A percentile compares a stretch with the other conserved stretches of the same genome.
Conservation (phyloP, 2,329 filamentous ascomycete species). For the Pseudogymnoascus verrucosus region DNA sequence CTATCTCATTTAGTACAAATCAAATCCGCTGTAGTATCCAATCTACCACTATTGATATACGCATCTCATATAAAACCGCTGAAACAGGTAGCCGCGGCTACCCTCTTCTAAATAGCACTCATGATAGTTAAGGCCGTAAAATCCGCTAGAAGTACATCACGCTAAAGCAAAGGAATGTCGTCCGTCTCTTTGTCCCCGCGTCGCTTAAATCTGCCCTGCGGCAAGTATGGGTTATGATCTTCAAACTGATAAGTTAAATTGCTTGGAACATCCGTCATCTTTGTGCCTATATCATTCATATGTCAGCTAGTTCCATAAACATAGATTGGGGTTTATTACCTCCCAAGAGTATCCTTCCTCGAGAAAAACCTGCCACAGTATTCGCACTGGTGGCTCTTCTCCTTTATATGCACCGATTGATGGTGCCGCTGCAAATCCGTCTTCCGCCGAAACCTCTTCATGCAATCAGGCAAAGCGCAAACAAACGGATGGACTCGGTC, state of each 20-base stretch:
- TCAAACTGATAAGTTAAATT: conserved; percentile 35
- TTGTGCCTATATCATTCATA: conserved; percentile 50
- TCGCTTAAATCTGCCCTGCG: neutral
- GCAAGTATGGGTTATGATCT: neutral
- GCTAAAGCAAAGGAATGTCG: neutral
- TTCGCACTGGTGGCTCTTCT: conserved; percentile 60
- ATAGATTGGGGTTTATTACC: conserved; percentile 41
- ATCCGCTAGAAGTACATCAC: neutral
- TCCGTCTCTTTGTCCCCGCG: neutral
- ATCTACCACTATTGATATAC: neutral
- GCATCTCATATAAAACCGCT: neutral
- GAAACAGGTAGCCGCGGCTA: neutral
- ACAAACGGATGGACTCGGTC: conserved; percentile 61
- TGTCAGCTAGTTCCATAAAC: conserved; percentile 10
- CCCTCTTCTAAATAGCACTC: neutral
- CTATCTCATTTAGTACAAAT: neutral
- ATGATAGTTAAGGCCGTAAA: neutral
- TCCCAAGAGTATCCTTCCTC: conserved; percentile 72
- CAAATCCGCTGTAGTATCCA: neutral
- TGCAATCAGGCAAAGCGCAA: conserved; percentile 58
- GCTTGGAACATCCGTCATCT: conserved; percentile 66
- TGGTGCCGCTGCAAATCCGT: conserved; percentile 64
- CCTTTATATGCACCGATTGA: conserved; percentile 65
- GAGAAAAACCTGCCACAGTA: conserved; percentile 67
- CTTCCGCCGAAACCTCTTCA: conserved; percentile 71